Evolutionary conservation across 2,329 filamentous ascomycete genomes (phyloP).

Genomic region (Penicillium sp.): DNA sequence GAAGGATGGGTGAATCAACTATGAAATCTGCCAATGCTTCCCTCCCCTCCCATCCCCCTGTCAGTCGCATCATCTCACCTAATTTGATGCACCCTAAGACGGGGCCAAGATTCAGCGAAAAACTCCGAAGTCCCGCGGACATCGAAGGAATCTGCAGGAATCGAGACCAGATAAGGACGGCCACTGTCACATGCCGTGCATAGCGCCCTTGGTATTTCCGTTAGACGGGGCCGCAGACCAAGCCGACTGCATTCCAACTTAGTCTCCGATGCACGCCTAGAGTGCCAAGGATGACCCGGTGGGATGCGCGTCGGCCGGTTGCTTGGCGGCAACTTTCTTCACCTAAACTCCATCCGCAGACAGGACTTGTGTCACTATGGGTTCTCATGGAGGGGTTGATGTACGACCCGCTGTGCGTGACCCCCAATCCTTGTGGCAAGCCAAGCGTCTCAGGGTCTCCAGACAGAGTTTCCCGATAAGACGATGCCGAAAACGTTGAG

Average conservation of each 20-base stretch:
- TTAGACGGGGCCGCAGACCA: not conserved
- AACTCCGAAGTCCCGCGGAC: not conserved
- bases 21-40: not conserved
- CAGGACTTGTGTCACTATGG: slow-evolving; percentile 4
- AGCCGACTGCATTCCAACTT: not conserved
- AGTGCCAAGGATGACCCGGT: slow-evolving; percentile 20
- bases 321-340: slow-evolving; percentile 17
- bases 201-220: not conserved
- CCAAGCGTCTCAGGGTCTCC: not conserved
- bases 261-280: slow-evolving; percentile 8
- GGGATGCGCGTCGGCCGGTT: slow-evolving; percentile 13
- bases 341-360: slow-evolving; percentile 1
- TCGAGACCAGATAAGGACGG: not conserved
- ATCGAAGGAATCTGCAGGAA: not conserved
- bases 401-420: slow-evolving; percentile 7
- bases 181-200: slow-evolving; percentile 3
- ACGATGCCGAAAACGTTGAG: not conserved
- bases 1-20: not conserved
- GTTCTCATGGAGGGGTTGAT: slow-evolving; percentile 6
- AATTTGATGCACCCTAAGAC: slow-evolving; percentile 4
- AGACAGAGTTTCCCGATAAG: not conserved
- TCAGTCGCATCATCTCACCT: not conserved
- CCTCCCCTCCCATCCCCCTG: not conserved
- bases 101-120: not conserved
- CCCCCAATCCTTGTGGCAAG: slow-evolving; percentile 3